A percentile compares a stretch with the other conserved stretches of the same genome.
phyloP scores from a whole-genome alignment of 768 basidiomycete species.

The Imleria badia region DNA sequence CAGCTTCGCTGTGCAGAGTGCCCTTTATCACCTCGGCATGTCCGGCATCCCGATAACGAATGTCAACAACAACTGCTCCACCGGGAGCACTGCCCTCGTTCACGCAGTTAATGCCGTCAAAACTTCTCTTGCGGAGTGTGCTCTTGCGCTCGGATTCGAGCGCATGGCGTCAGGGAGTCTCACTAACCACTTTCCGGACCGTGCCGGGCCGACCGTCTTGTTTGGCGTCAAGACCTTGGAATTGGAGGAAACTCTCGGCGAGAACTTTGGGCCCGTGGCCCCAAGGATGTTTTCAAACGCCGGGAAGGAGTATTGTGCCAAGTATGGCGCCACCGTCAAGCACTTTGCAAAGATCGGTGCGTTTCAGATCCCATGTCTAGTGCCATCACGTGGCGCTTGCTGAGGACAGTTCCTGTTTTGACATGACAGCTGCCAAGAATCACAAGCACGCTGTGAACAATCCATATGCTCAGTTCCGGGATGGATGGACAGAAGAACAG shows the following conservation, averaged over 20 bases:
- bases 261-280: conserved; percentile 64
- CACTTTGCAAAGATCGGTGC: conserved; percentile 77
- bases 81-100: conserved; percentile 72
- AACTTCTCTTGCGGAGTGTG: conserved; percentile 64
- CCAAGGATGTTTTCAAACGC: conserved; percentile 74
- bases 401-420: neutral
- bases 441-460: conserved; percentile 78
- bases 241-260: conserved; percentile 47
- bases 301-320: conserved; percentile 59
- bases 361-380: conserved; percentile 5
- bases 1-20: conserved; percentile 43
- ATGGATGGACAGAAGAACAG: conserved; percentile 71
- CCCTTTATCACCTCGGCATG: conserved; percentile 76
- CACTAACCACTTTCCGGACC: conserved; percentile 57
- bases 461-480: conserved; percentile 79
- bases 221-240: conserved; percentile 43
- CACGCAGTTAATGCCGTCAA: conserved; percentile 69
- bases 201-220: conserved; percentile 43
- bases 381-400: neutral
- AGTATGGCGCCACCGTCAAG: conserved; percentile 61
- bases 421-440: conserved; percentile 65
- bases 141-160: conserved; percentile 81
- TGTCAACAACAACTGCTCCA: conserved; percentile 85
- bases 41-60: conserved; percentile 81
- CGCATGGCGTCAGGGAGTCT: conserved; percentile 75